These are phyloP conservation scores for Apiotrichum akiyoshidainum DNA, from an alignment of 1,284 basidiomycete species.

Conservation along the genomic window DNA sequence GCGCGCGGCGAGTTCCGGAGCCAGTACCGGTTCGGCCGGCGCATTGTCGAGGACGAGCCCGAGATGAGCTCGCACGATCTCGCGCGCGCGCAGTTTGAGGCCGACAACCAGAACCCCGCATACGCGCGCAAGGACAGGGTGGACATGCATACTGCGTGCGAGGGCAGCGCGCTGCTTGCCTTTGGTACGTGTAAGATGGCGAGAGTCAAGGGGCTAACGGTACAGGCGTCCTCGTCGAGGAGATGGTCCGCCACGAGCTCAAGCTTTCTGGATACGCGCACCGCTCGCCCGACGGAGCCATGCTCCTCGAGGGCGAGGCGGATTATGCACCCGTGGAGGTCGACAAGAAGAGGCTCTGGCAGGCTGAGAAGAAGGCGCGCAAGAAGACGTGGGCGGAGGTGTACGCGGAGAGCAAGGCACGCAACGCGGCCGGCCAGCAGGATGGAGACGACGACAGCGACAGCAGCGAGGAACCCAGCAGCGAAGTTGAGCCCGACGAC, in stretches of 20 bases:
- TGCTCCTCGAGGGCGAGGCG: no score
- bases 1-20: not conserved
- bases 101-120: not conserved
- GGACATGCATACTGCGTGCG: constrained; percentile 37
- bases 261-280: constrained; percentile 16
- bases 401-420: not conserved
- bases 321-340: no score
- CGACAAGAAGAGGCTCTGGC: no score
- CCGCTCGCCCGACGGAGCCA: no score
- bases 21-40: not conserved
- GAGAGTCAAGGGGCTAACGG: constrained; percentile 2
- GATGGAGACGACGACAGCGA: not conserved
- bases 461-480: not conserved
- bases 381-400: not conserved
- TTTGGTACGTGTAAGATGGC: constrained; percentile 28
- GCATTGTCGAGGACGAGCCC: not conserved
- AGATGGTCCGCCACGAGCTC: constrained; percentile 24
- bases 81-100: constrained; percentile 1
- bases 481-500: not conserved
- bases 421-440: no score
- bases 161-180: constrained; percentile 35
- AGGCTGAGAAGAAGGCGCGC: no score
- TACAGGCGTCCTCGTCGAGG: constrained; percentile 32
- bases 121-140: constrained; percentile 9
- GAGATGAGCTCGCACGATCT: constrained; percentile 1